Base-by-base conservation (phyloP, 2,329 filamentous ascomycete species). In the Microdochium bolleyi region DNA sequence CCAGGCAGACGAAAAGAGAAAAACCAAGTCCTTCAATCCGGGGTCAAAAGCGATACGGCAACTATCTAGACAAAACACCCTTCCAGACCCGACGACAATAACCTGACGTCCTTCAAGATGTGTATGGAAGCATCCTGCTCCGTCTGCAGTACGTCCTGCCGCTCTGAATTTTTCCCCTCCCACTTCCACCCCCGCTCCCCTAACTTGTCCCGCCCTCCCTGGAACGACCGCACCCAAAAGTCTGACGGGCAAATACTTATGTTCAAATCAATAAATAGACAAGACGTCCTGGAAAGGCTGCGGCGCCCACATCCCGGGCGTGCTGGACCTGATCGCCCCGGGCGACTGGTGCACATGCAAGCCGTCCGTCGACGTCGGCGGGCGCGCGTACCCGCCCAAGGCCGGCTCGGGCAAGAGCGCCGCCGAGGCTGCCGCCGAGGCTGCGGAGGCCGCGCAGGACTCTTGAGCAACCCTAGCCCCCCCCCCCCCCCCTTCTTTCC, bases 271-370 rank as follows among this genome's bases (percentile, higher is more conserved):
- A 34, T 49, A 30, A 44, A 52, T 54, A 82, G 82, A 75, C 55
- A 84, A 84, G 63, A 67, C 70, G 41, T 78, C 80, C 52, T 88
- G 84, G 84, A 80, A 74, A 70, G 84, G 84, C 56, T 87, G 84
- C 67, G 83, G 83, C 56, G 72, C 60, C 55, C 82, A 88, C 69
- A 72, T 87, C 58, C 70, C 79, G 13, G 66, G 66, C 16, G 84
- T 89, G 60, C 80, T 89, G 73, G 79, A 84, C 64, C 61, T 66
- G 24, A 66, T 88, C 46, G 75, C 82, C 3, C 69, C 73, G 34
- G 67, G 73, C 5, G 74, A 88, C 41, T 79, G 84, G 69, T 90
- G 87, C 72, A 73, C 71, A 24, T 90, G 86, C 64, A 72, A 77
- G 60, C 85, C 85, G 25, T 79, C 80, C 63, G 72, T 87, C 56